Conservation (phyloP, 73 alveolate genomes). For the Tetrahymena elliotti region DNA sequence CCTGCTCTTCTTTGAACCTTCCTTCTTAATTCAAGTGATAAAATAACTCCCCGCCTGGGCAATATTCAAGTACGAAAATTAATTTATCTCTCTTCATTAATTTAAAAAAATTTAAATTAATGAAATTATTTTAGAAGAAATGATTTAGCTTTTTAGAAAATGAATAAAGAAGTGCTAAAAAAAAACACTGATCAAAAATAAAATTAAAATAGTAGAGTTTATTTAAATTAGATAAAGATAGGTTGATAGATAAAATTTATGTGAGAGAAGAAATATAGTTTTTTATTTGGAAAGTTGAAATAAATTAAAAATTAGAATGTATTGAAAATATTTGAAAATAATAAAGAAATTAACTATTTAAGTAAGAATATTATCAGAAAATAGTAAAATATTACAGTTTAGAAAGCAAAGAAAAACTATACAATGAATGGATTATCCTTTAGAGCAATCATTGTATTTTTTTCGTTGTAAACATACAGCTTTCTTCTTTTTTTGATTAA, state of each 20-base stretch:
- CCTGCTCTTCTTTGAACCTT: slow-evolving; percentile 38
- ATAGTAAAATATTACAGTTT: neutral
- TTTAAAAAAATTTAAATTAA: slow-evolving; percentile 29
- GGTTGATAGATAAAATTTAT: no score
- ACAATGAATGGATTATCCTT: neutral
- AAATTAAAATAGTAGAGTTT: neutral
- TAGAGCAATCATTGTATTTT: neutral
- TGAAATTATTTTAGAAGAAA: neutral
- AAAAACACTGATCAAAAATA: no score
- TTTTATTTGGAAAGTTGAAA: no score
- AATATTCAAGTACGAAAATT: slow-evolving; percentile 56
- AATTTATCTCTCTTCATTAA: slow-evolving; percentile 44
- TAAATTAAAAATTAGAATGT: neutral
- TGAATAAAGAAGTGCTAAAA: no score
- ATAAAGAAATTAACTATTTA: no score
- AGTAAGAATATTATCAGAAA: neutral
- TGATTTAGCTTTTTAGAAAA: neutral
- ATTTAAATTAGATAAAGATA: no score
- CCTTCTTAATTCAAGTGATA: slow-evolving; percentile 59
- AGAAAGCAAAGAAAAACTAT: neutral
- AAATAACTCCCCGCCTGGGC: slow-evolving; percentile 86
- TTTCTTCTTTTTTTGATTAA: neutral
- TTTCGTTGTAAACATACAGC: neutral
- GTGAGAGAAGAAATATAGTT: neutral
- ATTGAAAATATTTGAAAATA: neutral